Evolutionary conservation across 2,329 filamentous ascomycete genomes (phyloP), one percentile per base, ranked within the genome.

Genomic region (Ceratocystiopsis sp.): DNA sequence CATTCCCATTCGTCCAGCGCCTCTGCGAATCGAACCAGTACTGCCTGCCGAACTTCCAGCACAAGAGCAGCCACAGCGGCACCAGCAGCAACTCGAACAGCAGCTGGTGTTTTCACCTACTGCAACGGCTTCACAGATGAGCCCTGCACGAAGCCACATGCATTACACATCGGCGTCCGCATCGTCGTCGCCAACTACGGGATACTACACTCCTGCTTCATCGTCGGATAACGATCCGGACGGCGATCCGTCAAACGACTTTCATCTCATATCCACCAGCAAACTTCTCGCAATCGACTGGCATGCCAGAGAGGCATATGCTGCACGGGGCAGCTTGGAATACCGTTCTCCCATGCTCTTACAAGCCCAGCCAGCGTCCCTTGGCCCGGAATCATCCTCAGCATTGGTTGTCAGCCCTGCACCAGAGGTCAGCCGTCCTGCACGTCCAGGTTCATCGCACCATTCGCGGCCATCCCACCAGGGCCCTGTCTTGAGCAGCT

Each of bases 231-330:
- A 63, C 6, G 47, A 46, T 15, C 40, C 36, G 3, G 57, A 56
- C 8, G 59, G 61, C 15, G 47, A 54, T 2, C 53, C 49, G 17
- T 59, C 62, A 1, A 49, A 46, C 4, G 47, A 52, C 21, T 61
- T 65, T 51, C 62, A 64, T 4, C 57, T 74, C 35, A 71, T 76
- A 40, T 71, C 69, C 0, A 76, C 72, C 1, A 59, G 59, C 13
- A 70, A 75, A 38, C 59, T 76, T 17, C 61, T 75, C 50, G 59
- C 62, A 35, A 59, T 69, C n/a, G 64, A 66, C 48, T 53, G 54
- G 32, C 51, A 54, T 15, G 51, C 54, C 14, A 51, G 54, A 49
- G 68, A 71, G 41, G 53, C 48, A 3, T 52, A 68, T 25, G 60
- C 60, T 21, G 51, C 58, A 5, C 58, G 59, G 32, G 65, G 68